These are phyloP conservation scores for Syncephalastrum contaminatum DNA, from an alignment of 371 early-diverging fungal genomes.

Conservation along the genomic window DNA sequence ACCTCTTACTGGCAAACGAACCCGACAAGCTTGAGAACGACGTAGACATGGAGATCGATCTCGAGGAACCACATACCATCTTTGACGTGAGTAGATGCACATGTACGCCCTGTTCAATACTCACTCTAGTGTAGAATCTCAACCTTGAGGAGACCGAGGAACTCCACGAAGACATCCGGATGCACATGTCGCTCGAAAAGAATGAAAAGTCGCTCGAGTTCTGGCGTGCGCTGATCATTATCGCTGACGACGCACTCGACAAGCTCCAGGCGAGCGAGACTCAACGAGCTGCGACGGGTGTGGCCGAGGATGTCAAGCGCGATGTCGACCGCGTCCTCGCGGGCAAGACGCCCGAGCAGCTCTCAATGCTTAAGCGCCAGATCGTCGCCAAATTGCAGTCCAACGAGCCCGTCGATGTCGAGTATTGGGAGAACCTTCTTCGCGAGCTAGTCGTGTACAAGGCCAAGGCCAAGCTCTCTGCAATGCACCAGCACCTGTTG, in stretches of 20 bases:
- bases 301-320: conserved; percentile 44
- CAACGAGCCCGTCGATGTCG: conserved; percentile 82
- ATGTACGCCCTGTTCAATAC: conserved; percentile 1
- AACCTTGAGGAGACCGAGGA: conserved; percentile 69
- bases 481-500: conserved; percentile 75
- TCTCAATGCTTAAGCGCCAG: conserved; percentile 69
- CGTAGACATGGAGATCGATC: conserved; percentile 76
- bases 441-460: conserved; percentile 79
- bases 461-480: conserved; percentile 72
- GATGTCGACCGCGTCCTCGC: conserved; percentile 72
- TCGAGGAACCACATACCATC: conserved; percentile 86
- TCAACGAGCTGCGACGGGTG: conserved; percentile 28
- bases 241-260: conserved; percentile 71
- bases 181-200: conserved; percentile 83
- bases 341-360: conserved; percentile 74
- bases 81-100: conserved; percentile 56
- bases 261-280: conserved; percentile 42
- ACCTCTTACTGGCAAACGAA: conserved; percentile 75
- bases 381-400: conserved; percentile 70
- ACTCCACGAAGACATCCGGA: conserved; percentile 80
- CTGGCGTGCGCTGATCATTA: conserved; percentile 83
- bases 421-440: conserved; percentile 91
- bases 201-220: conserved; percentile 72
- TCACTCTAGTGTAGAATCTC: conserved; percentile 45
- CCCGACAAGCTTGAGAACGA: conserved; percentile 70